Conservation (phyloP, 108 stramenopile genomes). For the Aurantiochytrium sp. region DNA sequence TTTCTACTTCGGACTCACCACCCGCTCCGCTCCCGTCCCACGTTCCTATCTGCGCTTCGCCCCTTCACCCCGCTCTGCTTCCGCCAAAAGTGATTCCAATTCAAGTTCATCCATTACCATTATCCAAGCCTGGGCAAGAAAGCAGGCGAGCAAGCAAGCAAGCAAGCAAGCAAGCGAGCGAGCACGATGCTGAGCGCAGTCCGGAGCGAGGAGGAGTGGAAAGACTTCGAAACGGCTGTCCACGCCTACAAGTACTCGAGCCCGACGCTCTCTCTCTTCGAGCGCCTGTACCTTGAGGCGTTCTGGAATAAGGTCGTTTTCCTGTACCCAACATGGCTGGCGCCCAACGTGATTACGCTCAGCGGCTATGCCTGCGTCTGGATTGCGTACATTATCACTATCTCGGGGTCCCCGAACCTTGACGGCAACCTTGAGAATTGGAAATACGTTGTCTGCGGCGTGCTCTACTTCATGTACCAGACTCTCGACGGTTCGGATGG, state of each 20-base stretch:
- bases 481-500: conserved; percentile 74
- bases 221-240: not conserved
- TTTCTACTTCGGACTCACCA: too few species aligned
- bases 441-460: conserved; percentile 72
- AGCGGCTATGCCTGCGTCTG: conserved; percentile 5
- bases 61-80: too few species aligned
- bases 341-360: conserved; percentile 11
- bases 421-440: conserved; percentile 52
- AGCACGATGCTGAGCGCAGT: not conserved
- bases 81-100: too few species aligned
- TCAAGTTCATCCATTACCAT: too few species aligned
- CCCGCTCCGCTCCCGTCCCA: too few species aligned
- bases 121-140: too few species aligned
- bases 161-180: too few species aligned
- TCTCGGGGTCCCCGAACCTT: not conserved
- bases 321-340: not conserved
- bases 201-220: not conserved
- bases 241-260: conserved; percentile 15
- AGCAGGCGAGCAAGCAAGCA: too few species aligned
- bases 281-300: not conserved
- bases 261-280: not conserved
- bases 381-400: not conserved
- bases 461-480: conserved; percentile 70
- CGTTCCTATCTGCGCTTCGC: too few species aligned
- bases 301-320: not conserved